Conservation (phyloP, 2,329 filamentous ascomycete genomes). For the Fusarium neocosmosporiellum region DNA sequence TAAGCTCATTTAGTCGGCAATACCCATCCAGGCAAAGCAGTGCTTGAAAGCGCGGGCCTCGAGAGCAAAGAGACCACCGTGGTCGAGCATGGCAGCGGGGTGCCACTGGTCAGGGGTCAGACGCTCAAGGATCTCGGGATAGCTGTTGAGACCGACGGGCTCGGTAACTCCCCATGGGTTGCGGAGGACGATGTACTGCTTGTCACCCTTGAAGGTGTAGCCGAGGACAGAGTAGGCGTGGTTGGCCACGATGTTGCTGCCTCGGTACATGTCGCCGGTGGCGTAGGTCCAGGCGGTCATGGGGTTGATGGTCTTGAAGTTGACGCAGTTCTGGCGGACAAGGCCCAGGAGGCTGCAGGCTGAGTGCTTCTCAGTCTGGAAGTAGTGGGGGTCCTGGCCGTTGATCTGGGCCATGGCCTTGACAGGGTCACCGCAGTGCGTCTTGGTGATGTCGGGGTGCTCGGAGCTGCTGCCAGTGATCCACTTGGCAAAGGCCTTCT, state of each 20-base stretch:
- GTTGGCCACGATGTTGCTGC: constrained; percentile 57
- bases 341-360: constrained; percentile 50
- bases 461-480: constrained; percentile 46
- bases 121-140: constrained; percentile 52
- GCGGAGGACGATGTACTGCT: constrained; percentile 56
- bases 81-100: constrained; percentile 51
- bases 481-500: constrained; percentile 62
- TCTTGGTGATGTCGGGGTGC: constrained; percentile 55
- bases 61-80: constrained; percentile 51
- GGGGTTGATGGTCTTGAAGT: constrained; percentile 57
- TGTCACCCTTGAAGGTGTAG: constrained; percentile 49
- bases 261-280: constrained; percentile 50
- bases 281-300: constrained; percentile 56
- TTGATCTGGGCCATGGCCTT: constrained; percentile 59
- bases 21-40: constrained; percentile 47
- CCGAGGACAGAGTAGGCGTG: constrained; percentile 58
- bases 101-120: constrained; percentile 53
- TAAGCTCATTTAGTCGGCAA: constrained; percentile 45
- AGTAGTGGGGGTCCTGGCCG: constrained; percentile 52
- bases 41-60: constrained; percentile 52
- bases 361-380: constrained; percentile 47
- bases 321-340: constrained; percentile 53
- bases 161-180: constrained; percentile 59
- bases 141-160: constrained; percentile 53
- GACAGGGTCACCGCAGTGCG: constrained; percentile 55